Base-by-base conservation (phyloP, 192 early-diverging fungal species). In the Podila epigama region DNA sequence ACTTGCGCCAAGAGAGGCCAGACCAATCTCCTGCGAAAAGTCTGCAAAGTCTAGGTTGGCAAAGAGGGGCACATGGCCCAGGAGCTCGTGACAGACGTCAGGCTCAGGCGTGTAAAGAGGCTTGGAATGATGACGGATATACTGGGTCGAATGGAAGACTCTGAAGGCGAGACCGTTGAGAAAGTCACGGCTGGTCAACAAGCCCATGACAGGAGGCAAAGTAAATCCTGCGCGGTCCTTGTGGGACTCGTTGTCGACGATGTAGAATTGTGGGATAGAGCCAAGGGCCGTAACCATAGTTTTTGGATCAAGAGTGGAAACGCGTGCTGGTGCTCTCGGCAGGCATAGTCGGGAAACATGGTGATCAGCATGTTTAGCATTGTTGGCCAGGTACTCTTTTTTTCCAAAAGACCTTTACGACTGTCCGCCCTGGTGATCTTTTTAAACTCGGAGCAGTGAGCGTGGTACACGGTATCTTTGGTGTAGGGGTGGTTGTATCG, bases 91-190 rank as follows among this genome's bases (percentile, higher is more conserved):
- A 82, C 97, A 98, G 42, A 95, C 89, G 71, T 98, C 97, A 1
- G 91, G 91, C 71, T 96, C 96, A 8, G 96, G 96, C 0, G 96
- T 98, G 71, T 96, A 98, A 28, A 94, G 86, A 9, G 97, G 97
- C 39, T 87, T 85, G 16, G 93, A 94, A 75, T 92, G 88, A 72
- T 98, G 97, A 20, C 97, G 92, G 78, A 98, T 95, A 72, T 98
- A 98, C 80, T 98, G 97, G 6, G 97, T 98, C 53, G 90, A 92
- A 81, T 96, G 93, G 85, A 98, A 98, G 6, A 97, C 95, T 33
- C 97, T 88, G 84, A 98, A 98, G 2, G 95, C 97, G 59, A 98
- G 86, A 32, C 91, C 92, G 73, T 98, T 98, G 68, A 98, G 79
- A 68, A 98, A 98, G 79, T 98, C 97, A 15, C 97, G 85, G 12